Conservation (phyloP, 805 yeast genomes). For the Sugiyamaella qingdaonensis region DNA sequence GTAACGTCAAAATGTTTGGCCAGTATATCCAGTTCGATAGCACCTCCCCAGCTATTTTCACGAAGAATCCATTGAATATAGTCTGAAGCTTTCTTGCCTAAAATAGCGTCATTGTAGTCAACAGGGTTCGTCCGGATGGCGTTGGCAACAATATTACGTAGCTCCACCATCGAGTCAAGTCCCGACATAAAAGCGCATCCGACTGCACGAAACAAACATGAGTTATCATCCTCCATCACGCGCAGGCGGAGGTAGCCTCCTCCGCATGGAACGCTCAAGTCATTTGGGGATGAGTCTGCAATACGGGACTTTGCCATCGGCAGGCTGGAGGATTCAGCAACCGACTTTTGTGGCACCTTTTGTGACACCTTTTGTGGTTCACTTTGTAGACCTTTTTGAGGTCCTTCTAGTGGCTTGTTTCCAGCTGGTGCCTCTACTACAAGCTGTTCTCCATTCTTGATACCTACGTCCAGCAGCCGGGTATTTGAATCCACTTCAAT, state of each 20-base stretch:
- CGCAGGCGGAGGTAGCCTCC: constrained; percentile 45
- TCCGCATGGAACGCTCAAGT: constrained; percentile 18
- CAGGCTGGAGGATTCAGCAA: constrained; percentile 11
- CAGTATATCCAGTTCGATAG: constrained; percentile 65
- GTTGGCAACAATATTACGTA: constrained; percentile 50
- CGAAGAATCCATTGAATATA: constrained; percentile 60
- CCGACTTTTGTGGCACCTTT: neutral
- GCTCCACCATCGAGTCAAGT: constrained; percentile 41
- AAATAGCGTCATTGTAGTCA: constrained; percentile 51
- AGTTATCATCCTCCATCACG: constrained; percentile 70
- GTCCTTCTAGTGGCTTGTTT: neutral
- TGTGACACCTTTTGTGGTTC: neutral
- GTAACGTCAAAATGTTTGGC: constrained; percentile 48
- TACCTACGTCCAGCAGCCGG: constrained; percentile 38
- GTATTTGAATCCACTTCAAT: constrained; percentile 32
- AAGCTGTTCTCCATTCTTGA: constrained; percentile 58
- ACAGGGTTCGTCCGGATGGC: constrained; percentile 41
- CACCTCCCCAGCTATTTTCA: constrained; percentile 77
- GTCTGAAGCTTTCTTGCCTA: constrained; percentile 47
- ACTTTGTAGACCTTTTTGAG: neutral
- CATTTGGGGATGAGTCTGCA: constrained; percentile 2
- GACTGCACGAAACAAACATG: constrained; percentile 68
- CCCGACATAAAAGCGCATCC: constrained; percentile 47
- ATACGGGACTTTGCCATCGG: neutral
- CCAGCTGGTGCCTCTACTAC: constrained; percentile 26